Base-by-base conservation (phyloP, 352 stramenopile species). In the Discostella stelligera region DNA sequence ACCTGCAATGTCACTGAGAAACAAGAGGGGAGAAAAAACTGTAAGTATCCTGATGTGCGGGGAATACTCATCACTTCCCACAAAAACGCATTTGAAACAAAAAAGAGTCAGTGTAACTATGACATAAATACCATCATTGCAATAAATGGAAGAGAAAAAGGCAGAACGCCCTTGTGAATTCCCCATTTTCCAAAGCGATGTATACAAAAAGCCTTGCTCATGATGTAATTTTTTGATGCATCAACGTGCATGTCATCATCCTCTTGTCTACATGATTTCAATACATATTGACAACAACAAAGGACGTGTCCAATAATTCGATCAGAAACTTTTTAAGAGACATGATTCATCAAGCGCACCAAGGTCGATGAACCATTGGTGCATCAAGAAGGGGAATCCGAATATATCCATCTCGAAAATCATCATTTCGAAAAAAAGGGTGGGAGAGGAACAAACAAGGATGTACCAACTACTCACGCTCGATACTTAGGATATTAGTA, bases 321-420 rank as follows among this genome's bases (percentile, higher is more conserved):
- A 90, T 90, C 83, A 77, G 83, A 60, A 73, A 72, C 27, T 32
- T 32, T 59, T 69, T 53, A 74, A 37, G 68, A 74, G 72, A 73
- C 11, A 70, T 77, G 44, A 74, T 80, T 88, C 84, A 87, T 90
- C 84, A 90, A 71, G 21, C 68, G 67, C 69, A 70, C 64, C 62
- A 71, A 65, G 30, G 69, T 66, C 75, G 75, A 83, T 79, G 49
- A 83, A 82, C 75, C 80, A 78, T 64, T 64, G 71, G 59, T 54
- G 77, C 55, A 81, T 90, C 84, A 90, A 90, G 84, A 90, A 90
- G 84, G 84, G 84, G 84, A 90, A 90, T 90, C 84, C 84, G 84
- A 89, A 83, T 77, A 83, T 77, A 58, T 59, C 71, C 66, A 79
- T 71, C 74, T 80, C 74, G 21, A 77, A 71, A 54, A 69, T 90